Evolutionary conservation across 1,139 yeast genomes (phyloP).

Genomic region (Yamadazyma jaroonii): DNA sequence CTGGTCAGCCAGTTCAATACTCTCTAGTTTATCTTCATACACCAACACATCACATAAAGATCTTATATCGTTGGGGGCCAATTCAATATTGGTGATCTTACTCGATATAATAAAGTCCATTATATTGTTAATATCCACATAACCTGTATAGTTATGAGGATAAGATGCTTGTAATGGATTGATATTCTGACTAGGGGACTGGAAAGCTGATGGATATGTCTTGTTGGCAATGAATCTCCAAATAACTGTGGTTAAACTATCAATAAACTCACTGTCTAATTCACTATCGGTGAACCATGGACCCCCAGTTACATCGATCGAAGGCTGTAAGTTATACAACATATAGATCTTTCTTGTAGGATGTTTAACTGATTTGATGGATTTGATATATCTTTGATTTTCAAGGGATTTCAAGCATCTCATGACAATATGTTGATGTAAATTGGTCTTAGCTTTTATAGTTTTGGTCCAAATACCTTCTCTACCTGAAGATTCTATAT

Average conservation of each 20-base stretch:
- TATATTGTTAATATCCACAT: constrained; percentile 69
- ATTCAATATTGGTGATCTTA: constrained; percentile 79
- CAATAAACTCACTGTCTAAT: constrained; percentile 90
- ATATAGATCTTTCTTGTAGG: constrained; percentile 97
- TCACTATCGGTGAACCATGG: constrained; percentile 99
- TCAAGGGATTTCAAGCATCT: constrained; percentile 85
- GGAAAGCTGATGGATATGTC: constrained; percentile 73
- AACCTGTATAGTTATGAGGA: constrained; percentile 56
- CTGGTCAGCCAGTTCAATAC: constrained; percentile 46
- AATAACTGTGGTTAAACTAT: constrained; percentile 73
- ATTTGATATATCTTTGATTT: constrained; percentile 78
- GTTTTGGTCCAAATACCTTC: constrained; percentile 98
- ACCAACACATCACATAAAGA: constrained; percentile 84
- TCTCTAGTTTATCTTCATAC: constrained; percentile 82
- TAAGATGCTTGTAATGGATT: constrained; percentile 38
- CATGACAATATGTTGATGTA: constrained; percentile 89
- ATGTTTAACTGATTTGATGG: constrained; percentile 86
- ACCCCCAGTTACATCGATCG: constrained; percentile 96
- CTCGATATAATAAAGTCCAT: constrained; percentile 71
- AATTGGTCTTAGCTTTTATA: constrained; percentile 82
- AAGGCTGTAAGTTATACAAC: constrained; percentile 91
- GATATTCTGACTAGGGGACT: constrained; percentile 25
- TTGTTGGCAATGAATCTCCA: constrained; percentile 82
- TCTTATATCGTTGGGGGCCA: constrained; percentile 70
- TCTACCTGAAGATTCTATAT: constrained; percentile 89